Evolutionary conservation across 495 filamentous ascomycete genomes (phyloP), one percentile per base, ranked within the genome.

Genomic region (Hypoxylon cercidicola): DNA sequence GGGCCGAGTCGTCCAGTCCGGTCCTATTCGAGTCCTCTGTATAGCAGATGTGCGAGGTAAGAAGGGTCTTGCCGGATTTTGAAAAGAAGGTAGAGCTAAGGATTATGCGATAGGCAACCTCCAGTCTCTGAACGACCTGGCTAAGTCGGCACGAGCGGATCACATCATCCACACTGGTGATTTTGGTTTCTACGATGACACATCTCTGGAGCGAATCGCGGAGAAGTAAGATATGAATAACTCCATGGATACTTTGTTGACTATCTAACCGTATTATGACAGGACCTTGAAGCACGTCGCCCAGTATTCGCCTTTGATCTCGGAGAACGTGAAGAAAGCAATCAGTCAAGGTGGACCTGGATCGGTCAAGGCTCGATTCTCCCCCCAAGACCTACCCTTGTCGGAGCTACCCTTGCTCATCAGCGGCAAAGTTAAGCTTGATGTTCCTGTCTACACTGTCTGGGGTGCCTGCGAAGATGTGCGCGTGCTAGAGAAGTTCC

Each of bases 381-480:
- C 72, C 0, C 81, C 90, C 4, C 86, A 88, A 57, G 89, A 95
- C 56, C 87, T 98, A n/a, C 91, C 93, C 50, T 88, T 99, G 40
- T 99, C 96, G 40, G 93, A 99, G 76, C 87, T 99, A 21, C 85
- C 93, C n/a, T 83, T 89, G 68, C 94, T 99, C 74, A 88, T 99
- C 56, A 89, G 88, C 74, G 93, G 92, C 78, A 88, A 87, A 55
- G 85, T 93, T 62, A 96, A 90, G 61, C 86, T 99, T 39, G 92
- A 98, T 45, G 89, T 99, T 46, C 96, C 95, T 0, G 96, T 99
- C 25, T 99, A 96, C 80, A 97, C 96, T 18, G 96, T 99, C 12
- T 99, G 96, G 96, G 95, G 96, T 66, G 96, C 96, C 15, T 99
- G 96, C 73, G 96, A 99, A 77, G 96, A 99, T 83, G 96, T 99